Evolutionary conservation across 2,329 filamentous ascomycete species (phyloP).

Genomic region (Anthostomella pinea): DNA sequence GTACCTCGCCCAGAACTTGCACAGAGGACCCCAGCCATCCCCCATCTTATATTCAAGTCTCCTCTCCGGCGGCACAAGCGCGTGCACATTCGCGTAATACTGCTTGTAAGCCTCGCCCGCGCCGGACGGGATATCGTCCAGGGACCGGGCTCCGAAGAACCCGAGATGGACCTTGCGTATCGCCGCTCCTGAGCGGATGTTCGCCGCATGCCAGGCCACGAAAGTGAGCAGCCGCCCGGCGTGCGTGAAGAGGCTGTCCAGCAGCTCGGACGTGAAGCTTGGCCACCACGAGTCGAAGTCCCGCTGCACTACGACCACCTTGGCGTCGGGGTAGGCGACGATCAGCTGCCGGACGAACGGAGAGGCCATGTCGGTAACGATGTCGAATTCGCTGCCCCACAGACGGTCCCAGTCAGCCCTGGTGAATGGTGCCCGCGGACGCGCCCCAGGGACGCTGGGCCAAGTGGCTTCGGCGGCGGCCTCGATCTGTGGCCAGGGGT

Average conservation of each 20-base stretch:
- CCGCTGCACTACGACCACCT: constrained; percentile 15
- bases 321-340: constrained; percentile 13
- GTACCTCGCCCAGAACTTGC: constrained; percentile 15
- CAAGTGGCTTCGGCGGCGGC: constrained; percentile 13
- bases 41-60: constrained; percentile 13
- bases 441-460: constrained; percentile 4
- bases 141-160: constrained; percentile 9
- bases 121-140: constrained; percentile 6
- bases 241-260: constrained; percentile 3
- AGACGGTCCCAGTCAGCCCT: constrained; percentile 11
- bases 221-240: constrained; percentile 1
- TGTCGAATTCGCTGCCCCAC: constrained; percentile 13
- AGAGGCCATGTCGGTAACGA: constrained; percentile 6
- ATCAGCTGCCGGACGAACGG: constrained; percentile 11
- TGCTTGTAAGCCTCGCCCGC: constrained; percentile 10
- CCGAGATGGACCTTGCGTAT: constrained; percentile 13
- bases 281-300: constrained; percentile 14
- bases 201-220: constrained; percentile 5
- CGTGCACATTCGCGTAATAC: constrained; percentile 6
- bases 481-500: constrained; percentile 11
- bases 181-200: constrained; percentile 7
- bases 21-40: constrained; percentile 16
- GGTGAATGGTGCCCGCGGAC: constrained; percentile 1
- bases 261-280: constrained; percentile 9
- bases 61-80: constrained; percentile 10